Evolutionary conservation across 2,329 filamentous ascomycete species (phyloP), one percentile per base, ranked within the genome.

Genomic region (Penicillium sp.): DNA sequence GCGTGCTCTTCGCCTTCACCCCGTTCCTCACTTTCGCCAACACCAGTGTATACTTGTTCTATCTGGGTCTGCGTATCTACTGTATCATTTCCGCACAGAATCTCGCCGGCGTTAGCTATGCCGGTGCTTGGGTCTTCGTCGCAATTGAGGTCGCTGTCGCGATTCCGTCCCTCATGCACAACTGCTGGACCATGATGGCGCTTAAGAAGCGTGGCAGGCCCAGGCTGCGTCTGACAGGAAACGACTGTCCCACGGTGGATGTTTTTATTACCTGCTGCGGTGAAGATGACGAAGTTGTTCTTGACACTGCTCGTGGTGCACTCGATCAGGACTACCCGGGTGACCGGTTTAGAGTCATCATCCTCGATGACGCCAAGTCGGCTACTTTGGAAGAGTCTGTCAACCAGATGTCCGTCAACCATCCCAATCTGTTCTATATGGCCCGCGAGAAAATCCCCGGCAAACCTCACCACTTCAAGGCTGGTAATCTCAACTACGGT

Each of bases 401-500:
- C 27, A 61, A 70, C 24, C 63, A 71, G 30, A 56, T 76, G 30
- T 60, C 67, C 11, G 57, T 64, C 24, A 62, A 58, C 5, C 69
- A 74, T 25, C 65, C 72, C 7, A 74, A 75, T 45, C 46, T 76
- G 9, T 70, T 69, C 54, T 78, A 79, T 56, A 71, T 70, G 48
- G 65, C 73, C 5, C 72, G 74, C 25, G 65, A 70, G 46, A 76
- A 76, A 55, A 69, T 71, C 41, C 69, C 68, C 33, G 66, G 59
- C 44, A 65, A 63, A 36, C 67, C 64, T 28, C 66, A 81, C 58
- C 79, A 83, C 63, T 85, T 82, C 74, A 86, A 86, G 72, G 82
- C 83, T 1, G 83, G 83, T 45, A 86, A 86, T 63, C 71, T 86
- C 46, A 86, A 85, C 68, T 80, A 82, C 50, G 84, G 81, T 30